Conservation (phyloP, 2,329 filamentous ascomycete species). For the Diplodia sapinea region DNA sequence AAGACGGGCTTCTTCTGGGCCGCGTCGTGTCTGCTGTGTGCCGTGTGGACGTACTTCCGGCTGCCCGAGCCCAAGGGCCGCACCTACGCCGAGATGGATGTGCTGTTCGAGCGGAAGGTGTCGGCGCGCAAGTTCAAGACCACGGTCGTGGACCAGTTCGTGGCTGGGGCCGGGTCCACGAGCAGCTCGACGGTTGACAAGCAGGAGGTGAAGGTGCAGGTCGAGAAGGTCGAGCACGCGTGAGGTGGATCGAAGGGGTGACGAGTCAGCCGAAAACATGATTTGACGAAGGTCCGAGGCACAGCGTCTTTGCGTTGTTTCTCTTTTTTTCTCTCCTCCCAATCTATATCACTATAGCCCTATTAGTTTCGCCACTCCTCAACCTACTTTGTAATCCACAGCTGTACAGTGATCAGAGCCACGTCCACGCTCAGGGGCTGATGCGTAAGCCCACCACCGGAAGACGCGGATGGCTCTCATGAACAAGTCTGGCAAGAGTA, state of each 20-base stretch:
- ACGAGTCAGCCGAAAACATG: too few species aligned
- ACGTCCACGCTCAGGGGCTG: neutral
- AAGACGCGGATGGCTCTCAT: neutral
- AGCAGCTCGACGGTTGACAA: neutral
- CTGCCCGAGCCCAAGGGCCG: conserved; percentile 79
- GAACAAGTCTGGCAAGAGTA: neutral
- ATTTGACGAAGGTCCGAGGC: neutral
- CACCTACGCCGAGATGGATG: conserved; percentile 81
- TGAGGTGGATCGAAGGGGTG: neutral
- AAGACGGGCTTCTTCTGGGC: conserved; percentile 88
- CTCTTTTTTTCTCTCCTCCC: neutral
- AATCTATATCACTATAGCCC: neutral
- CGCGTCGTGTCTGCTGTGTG: conserved; percentile 76
- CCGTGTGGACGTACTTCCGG: conserved; percentile 79
- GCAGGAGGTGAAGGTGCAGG: neutral
- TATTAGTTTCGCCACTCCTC: neutral
- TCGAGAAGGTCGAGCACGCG: conserved; percentile 13
- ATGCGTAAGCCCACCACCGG: neutral
- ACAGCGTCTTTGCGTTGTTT: neutral
- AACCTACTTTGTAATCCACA: neutral
- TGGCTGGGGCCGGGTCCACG: neutral
- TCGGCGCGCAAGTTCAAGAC: conserved; percentile 39
- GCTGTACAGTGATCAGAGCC: too few species aligned
- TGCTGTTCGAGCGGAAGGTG: conserved; percentile 70
- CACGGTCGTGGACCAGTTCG: conserved; percentile 19